Conservation (phyloP, 1,284 basidiomycete genomes). For the Melampsora americana region DNA sequence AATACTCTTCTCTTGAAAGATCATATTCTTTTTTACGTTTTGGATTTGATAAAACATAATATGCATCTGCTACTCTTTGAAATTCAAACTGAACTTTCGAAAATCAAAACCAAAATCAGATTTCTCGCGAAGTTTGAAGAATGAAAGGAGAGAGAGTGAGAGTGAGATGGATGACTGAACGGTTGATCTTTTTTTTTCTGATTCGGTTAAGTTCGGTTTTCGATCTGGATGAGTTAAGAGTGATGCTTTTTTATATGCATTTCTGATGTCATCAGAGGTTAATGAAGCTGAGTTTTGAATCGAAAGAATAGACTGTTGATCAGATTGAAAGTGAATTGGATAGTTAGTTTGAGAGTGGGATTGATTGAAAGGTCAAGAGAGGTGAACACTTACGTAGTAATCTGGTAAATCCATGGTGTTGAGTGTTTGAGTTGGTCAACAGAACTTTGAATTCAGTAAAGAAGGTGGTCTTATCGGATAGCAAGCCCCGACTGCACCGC, state of each 20-base stretch:
- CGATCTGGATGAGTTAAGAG: constrained; percentile 36
- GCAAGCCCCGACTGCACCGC: too few relatives aligned
- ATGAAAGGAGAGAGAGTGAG: too few relatives aligned
- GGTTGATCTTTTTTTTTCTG: constrained; percentile 13
- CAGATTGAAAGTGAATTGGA: too few relatives aligned
- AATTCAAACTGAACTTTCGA: constrained; percentile 48
- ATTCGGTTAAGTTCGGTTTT: constrained; percentile 18
- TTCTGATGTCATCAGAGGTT: constrained; percentile 15
- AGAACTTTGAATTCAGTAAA: too few relatives aligned
- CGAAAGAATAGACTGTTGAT: constrained; percentile 14
- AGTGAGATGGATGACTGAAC: not conserved
- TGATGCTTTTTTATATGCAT: constrained; percentile 30
- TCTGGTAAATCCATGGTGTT: too few relatives aligned
- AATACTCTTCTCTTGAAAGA: constrained; percentile 46
- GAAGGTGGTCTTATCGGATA: too few relatives aligned
- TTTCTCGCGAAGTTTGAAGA: too few relatives aligned
- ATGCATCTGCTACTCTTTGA: constrained; percentile 77
- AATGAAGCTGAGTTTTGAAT: constrained; percentile 2
- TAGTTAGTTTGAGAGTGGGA: too few relatives aligned
- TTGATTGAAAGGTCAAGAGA: too few relatives aligned
- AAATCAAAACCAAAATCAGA: too few relatives aligned
- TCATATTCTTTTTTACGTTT: constrained; percentile 78
- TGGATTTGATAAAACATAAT: constrained; percentile 86
- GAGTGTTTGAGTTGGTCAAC: too few relatives aligned
- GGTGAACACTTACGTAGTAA: too few relatives aligned